Evolutionary conservation across 257 asterid species (phyloP), one percentile per base, ranked within the genome.

Genomic region (Ligustrum vulgare): DNA sequence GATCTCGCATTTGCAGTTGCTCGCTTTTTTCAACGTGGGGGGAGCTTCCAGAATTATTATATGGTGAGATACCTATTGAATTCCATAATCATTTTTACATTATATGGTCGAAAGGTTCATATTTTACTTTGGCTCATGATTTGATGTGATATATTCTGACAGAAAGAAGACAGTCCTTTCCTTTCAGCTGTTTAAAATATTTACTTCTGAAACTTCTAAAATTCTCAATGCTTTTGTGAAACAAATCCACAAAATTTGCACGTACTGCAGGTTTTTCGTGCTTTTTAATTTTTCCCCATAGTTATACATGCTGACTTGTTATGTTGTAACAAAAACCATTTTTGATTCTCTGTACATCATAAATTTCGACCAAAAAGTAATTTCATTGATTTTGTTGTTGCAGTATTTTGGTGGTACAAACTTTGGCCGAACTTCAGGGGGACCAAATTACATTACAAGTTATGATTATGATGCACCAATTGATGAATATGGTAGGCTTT

Each of bases 401-500:
- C 89, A 91, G 98, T 94, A 89, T 82, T 92, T 90, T 89, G 98
- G 98, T 51, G 98, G 98, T 78, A 94, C 98, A 79, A 94, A 94
- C 83, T 94, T 94, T 67, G 98, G 89, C 69, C 91, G 98, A 75
- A 89, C 96, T 80, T 77, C 98, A 63, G 98, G 98, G 71, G 98
- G 98, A 47, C 98, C 98, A 78, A 87, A 85, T 78, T 83, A 83
- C 80, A 89, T 94, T 73, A 94, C 98, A 66, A 93, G 98, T 87
- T 93, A 93, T 73, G 98, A 93, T 77, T 93, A 93, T 76, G 98
- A 94, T 84, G 98, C 98, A 63, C 97, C 97, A 62, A 81, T 94
- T 67, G 97, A 94, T 84, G 98, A 94, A 84, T 94, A 94, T 80
- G 98, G 98, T 93, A 83, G 67, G 82, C 20, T 63, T 54, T 69